These are phyloP conservation scores for Chaetomium fimeti DNA, from an alignment of 495 filamentous ascomycete species.

Conservation along the genomic window DNA sequence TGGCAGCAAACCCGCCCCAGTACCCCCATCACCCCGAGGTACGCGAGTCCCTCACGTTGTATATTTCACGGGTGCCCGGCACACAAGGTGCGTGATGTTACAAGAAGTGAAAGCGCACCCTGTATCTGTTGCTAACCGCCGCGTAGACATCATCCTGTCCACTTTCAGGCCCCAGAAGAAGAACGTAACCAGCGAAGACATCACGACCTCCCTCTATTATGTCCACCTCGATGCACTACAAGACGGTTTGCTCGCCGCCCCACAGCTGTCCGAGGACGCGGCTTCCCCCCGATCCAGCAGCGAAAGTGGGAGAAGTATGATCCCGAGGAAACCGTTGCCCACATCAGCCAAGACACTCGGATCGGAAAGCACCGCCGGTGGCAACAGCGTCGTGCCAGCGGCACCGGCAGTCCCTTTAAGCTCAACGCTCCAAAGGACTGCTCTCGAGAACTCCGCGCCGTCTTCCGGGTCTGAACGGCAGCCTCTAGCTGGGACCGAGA, in stretches of 20 bases:
- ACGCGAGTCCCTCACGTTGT: constrained; percentile 70
- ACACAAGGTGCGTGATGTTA: constrained; percentile 66
- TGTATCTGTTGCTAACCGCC: constrained; percentile 21
- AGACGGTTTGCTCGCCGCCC: constrained; percentile 50
- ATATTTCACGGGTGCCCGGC: constrained; percentile 89
- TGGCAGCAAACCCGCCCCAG: constrained; percentile 82
- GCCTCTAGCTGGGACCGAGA: neutral
- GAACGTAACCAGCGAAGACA: constrained; percentile 82
- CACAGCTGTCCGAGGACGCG: constrained; percentile 41
- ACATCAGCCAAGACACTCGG: constrained; percentile 23
- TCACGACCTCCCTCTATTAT: constrained; percentile 86
- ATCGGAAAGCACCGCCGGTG: constrained; percentile 1
- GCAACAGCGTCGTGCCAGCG: neutral
- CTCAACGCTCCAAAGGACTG: neutral
- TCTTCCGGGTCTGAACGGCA: neutral
- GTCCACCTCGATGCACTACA: constrained; percentile 72
- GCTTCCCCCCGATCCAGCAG: constrained; percentile 49
- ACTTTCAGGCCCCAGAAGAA: constrained; percentile 82
- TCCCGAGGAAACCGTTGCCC: constrained; percentile 48
- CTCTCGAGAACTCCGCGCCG: neutral
- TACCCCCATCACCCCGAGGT: constrained; percentile 71
- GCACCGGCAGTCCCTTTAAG: neutral
- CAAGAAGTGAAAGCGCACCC: neutral
- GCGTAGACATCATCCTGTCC: constrained; percentile 85
- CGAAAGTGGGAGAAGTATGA: constrained; percentile 46